Conservation (phyloP, 495 filamentous ascomycete species). For the Penicillium flavigenum region DNA sequence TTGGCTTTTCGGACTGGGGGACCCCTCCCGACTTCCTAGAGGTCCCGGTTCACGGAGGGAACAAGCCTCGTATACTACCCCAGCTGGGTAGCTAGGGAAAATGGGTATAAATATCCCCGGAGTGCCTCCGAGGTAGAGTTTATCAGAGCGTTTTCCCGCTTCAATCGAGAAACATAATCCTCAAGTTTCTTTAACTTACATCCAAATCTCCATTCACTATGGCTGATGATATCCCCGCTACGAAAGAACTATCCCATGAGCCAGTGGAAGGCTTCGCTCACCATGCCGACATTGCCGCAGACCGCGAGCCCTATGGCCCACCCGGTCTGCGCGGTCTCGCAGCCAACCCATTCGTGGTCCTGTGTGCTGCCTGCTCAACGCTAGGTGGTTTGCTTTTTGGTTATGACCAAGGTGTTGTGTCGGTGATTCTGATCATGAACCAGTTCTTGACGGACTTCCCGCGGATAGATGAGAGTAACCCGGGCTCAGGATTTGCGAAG, state of each 20-base stretch:
- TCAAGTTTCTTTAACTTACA: neutral
- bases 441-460: constrained; percentile 55
- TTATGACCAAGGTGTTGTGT: constrained; percentile 58
- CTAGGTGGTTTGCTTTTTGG: constrained; percentile 58
- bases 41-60: neutral
- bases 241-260: constrained; percentile 24
- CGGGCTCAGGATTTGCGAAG: constrained; percentile 57
- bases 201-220: constrained; percentile 9
- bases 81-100: neutral
- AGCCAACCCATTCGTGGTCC: constrained; percentile 48
- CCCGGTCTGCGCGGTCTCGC: constrained; percentile 49
- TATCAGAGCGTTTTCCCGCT: neutral
- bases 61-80: neutral
- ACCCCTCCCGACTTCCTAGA: neutral
- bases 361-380: constrained; percentile 55
- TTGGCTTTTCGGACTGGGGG: neutral
- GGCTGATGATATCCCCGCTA: constrained; percentile 13
- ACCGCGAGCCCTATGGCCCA: constrained; percentile 48
- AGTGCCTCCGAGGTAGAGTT: neutral
- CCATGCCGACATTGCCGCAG: constrained; percentile 41
- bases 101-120: neutral
- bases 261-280: constrained; percentile 36
- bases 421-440: constrained; percentile 56
- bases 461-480: constrained; percentile 37
- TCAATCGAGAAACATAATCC: neutral